Evolutionary conservation across 192 early-diverging fungal species (phyloP).

Genomic region (Podila epicladia): DNA sequence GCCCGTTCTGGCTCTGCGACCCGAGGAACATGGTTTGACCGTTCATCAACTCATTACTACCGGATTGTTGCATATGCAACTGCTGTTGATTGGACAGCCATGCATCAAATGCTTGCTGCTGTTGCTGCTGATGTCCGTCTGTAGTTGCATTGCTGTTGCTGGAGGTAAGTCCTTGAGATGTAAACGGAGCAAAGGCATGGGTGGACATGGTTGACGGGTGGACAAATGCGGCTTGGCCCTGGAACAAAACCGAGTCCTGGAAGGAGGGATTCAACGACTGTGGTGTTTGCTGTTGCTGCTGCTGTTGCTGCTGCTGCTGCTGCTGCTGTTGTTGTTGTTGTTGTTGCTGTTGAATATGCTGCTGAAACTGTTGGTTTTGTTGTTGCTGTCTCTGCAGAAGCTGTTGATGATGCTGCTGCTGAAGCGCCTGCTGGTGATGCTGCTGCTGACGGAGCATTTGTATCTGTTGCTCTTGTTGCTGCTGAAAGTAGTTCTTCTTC

Average conservation of each 20-base stretch:
- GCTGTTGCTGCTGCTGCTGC: not conserved
- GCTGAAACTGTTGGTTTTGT: not conserved
- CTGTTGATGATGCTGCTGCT: conserved; percentile 7
- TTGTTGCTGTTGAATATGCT: not conserved
- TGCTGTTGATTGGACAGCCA: conserved; percentile 7
- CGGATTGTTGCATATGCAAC: not conserved
- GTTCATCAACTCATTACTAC: not conserved
- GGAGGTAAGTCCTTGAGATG: not conserved
- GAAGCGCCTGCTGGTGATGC: conserved; percentile 9
- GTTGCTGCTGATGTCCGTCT: conserved; percentile 8
- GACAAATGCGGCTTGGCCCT: conserved; percentile 15
- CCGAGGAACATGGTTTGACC: not conserved
- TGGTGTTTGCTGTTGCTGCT: conserved; percentile 3
- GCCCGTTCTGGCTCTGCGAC: not conserved
- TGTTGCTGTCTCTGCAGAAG: conserved; percentile 5
- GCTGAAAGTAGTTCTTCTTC: conserved; percentile 4
- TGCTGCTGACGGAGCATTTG: conserved; percentile 8
- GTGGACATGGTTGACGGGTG: not conserved
- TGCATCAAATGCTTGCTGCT: not conserved
- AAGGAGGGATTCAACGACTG: not conserved
- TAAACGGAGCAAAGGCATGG: not conserved
- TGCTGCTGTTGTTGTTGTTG: conserved; percentile 8
- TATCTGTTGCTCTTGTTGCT: conserved; percentile 9
- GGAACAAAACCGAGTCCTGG: conserved; percentile 14
- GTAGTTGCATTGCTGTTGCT: not conserved